These are phyloP conservation scores for Leishmania guyanensis DNA, from an alignment of 208 protist genomes.

Conservation along the genomic window DNA sequence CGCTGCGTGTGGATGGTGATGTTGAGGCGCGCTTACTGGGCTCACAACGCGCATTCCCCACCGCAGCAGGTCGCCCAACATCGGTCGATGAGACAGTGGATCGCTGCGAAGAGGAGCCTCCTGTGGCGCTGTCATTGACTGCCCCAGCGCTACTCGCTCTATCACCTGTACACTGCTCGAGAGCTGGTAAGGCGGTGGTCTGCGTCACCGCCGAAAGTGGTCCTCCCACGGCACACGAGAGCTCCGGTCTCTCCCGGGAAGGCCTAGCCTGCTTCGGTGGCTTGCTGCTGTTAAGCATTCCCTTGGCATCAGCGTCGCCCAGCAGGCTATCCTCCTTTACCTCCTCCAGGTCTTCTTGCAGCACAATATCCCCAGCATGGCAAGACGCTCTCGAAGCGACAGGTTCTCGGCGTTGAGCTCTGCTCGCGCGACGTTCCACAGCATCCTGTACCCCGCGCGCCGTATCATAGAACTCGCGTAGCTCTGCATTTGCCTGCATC, in stretches of 20 bases:
- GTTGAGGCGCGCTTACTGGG: background rate
- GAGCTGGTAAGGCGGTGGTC: background rate
- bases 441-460: conserved; percentile 45
- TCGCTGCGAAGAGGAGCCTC: background rate
- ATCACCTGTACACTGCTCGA: background rate
- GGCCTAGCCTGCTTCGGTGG: background rate
- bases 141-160: background rate
- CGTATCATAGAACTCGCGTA: conserved; percentile 79
- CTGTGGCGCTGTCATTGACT: background rate
- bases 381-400: conserved; percentile 77
- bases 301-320: background rate
- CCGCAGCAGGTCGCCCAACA: background rate
- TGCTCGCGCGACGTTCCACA: conserved; percentile 54
- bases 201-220: background rate
- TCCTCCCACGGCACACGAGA: background rate
- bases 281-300: background rate
- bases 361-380: conserved; percentile 82
- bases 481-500: conserved; percentile 71
- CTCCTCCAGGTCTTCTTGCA: conserved; percentile 43
- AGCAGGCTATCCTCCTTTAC: conserved; percentile 4
- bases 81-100: background rate
- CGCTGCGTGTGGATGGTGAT: background rate
- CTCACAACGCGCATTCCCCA: background rate
- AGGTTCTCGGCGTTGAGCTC: conserved; percentile 89
- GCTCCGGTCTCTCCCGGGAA: background rate